Conservation (phyloP, 2,329 filamentous ascomycete species). For the Colletotrichum salicis region DNA sequence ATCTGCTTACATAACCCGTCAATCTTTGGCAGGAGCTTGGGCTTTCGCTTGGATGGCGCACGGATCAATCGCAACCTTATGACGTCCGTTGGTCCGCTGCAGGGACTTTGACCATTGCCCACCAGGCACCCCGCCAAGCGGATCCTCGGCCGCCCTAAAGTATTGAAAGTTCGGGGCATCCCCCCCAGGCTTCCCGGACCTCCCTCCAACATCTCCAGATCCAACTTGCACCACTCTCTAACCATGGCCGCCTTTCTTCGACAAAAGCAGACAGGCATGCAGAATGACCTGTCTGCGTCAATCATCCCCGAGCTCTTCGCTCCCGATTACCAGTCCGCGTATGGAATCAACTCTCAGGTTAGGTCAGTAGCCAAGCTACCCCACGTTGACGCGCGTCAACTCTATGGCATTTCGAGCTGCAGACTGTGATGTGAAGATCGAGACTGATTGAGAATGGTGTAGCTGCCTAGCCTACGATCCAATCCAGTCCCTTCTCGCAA, state of each 20-base stretch:
- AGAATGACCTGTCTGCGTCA: slow-evolving; percentile 87
- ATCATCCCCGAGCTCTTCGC: slow-evolving; percentile 82
- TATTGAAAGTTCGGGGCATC: slow-evolving; percentile 17
- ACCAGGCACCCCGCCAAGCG: slow-evolving; percentile 28
- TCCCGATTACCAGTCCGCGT: slow-evolving; percentile 84
- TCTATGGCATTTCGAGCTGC: not conserved
- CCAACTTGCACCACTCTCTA: slow-evolving; percentile 35
- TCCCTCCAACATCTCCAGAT: slow-evolving; percentile 31
- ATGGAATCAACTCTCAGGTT: slow-evolving; percentile 82
- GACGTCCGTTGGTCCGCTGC: slow-evolving; percentile 26
- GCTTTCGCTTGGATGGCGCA: slow-evolving; percentile 3
- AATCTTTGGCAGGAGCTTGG: not conserved
- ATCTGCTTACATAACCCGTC: not conserved
- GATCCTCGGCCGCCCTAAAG: slow-evolving; percentile 24
- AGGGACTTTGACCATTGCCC: slow-evolving; percentile 26
- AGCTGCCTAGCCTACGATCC: slow-evolving; percentile 92
- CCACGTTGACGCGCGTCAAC: slow-evolving; percentile 36
- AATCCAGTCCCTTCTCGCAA: slow-evolving; percentile 89
- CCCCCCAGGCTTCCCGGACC: not conserved
- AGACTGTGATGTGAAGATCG: not conserved
- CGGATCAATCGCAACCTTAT: slow-evolving; percentile 19
- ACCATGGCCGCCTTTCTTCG: slow-evolving; percentile 74
- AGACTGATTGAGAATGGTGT: slow-evolving; percentile 39
- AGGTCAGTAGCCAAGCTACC: slow-evolving; percentile 55
- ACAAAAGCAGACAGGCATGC: slow-evolving; percentile 92